Conservation (phyloP, 331 rosid genomes). For the Phaseolus coccineus region DNA sequence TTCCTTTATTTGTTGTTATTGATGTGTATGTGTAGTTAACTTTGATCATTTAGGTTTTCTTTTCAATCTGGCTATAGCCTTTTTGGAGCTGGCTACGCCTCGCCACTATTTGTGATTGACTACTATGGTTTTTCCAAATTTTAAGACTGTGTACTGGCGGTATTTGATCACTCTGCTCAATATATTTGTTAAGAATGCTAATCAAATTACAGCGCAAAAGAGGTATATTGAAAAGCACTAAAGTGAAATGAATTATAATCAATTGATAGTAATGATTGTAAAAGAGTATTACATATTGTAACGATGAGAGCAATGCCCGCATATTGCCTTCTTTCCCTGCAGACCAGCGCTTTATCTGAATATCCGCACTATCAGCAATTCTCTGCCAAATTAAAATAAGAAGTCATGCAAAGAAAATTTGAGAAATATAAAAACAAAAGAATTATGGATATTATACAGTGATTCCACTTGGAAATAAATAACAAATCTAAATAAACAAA, state of each 20-base stretch:
- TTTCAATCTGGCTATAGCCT: not conserved
- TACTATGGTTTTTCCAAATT: not conserved
- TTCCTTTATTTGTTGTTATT: not conserved
- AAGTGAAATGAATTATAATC: constrained; percentile 22
- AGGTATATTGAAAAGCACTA: constrained; percentile 25
- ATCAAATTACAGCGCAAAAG: constrained; percentile 15
- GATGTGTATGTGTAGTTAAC: not conserved
- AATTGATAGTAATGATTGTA: constrained; percentile 18
- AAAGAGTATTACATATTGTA: constrained; percentile 66
- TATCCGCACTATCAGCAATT: constrained; percentile 69
- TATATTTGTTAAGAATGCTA: constrained; percentile 10
- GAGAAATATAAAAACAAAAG: not conserved
- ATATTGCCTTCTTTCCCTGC: constrained; percentile 93
- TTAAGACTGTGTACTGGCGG: not conserved
- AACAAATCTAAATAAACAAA: constrained; percentile 19
- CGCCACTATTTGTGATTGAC: not conserved
- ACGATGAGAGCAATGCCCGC: constrained; percentile 85
- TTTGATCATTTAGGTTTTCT: not conserved
- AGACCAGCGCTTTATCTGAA: constrained; percentile 81
- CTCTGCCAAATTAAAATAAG: constrained; percentile 61
- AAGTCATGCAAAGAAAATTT: constrained; percentile 30
- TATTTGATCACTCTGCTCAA: constrained; percentile 19
- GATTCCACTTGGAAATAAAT: constrained; percentile 36
- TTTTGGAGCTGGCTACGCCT: not conserved
- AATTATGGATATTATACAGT: constrained; percentile 21